phyloP scores from a whole-genome alignment of 129 eudicot genomes.

The Escallonia rubra region DNA sequence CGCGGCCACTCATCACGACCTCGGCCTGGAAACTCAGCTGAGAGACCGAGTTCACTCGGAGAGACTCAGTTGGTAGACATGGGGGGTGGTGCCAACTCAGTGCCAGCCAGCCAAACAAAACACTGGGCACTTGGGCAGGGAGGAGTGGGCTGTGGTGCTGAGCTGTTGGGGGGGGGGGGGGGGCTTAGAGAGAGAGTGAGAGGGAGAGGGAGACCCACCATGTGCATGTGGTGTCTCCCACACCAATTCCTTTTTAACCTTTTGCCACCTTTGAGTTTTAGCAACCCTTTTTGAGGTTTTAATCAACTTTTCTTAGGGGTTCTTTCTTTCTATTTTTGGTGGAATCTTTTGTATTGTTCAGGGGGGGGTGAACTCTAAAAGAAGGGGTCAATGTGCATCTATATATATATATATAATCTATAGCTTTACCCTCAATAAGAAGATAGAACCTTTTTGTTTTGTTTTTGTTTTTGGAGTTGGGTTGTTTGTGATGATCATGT shows the following conservation, averaged over 20 bases:
- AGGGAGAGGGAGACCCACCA: conserved; percentile 5
- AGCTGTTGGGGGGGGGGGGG: conserved; percentile 21
- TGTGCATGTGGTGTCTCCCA: conserved; percentile 2
- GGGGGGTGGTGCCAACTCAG: conserved; percentile 18
- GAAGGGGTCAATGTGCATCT: too few species aligned
- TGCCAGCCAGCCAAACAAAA: conserved; percentile 1
- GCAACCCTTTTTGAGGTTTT: not conserved
- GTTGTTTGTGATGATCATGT: too few species aligned
- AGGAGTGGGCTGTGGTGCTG: conserved; percentile 11
- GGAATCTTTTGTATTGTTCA: too few species aligned
- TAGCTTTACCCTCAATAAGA: too few species aligned
- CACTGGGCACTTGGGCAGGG: not conserved
- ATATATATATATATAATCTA: too few species aligned
- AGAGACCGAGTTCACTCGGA: conserved; percentile 31
- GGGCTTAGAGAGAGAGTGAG: too few species aligned
- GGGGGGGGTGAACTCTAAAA: not conserved
- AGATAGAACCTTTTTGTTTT: too few species aligned
- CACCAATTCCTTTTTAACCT: conserved; percentile 3
- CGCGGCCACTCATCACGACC: conserved; percentile 70
- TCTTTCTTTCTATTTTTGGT: not conserved
- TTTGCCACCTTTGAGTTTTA: conserved; percentile 1
- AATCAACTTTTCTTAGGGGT: too few species aligned
- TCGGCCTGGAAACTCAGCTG: conserved; percentile 80
- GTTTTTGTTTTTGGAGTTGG: too few species aligned
- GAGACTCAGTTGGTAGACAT: conserved; percentile 1